Conservation (phyloP, 768 basidiomycete species). For the Pleurotus pulmonarius region DNA sequence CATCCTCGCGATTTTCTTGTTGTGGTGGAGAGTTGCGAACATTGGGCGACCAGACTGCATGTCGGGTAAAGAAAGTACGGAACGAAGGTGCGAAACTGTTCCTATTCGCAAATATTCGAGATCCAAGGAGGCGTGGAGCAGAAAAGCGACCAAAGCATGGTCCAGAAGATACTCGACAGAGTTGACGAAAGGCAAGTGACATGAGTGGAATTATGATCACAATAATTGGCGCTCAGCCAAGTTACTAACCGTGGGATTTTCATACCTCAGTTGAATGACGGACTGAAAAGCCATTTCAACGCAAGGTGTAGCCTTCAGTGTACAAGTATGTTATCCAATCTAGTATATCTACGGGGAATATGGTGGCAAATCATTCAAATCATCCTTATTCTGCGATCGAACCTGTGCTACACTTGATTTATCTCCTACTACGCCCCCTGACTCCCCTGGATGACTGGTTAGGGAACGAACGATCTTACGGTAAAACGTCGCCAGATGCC, state of each 20-base stretch:
- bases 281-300: too few relatives aligned
- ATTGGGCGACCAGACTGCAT: background rate
- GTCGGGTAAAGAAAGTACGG: background rate
- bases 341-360: too few relatives aligned
- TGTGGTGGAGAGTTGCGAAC: background rate
- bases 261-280: too few relatives aligned
- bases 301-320: too few relatives aligned
- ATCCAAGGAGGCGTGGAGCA: background rate
- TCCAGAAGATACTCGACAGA: background rate
- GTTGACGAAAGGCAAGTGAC: background rate
- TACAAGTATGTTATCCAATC: too few relatives aligned
- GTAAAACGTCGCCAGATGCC: too few relatives aligned
- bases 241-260: background rate
- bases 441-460: too few relatives aligned
- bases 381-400: too few relatives aligned
- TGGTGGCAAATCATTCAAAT: too few relatives aligned
- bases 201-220: background rate
- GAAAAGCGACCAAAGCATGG: background rate
- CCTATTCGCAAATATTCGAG: background rate
- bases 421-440: too few relatives aligned
- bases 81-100: background rate
- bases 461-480: too few relatives aligned
- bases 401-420: too few relatives aligned
- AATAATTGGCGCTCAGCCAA: background rate
- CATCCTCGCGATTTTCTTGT: constrained; percentile 8